Evolutionary conservation across 331 rosid species (phyloP), one percentile per base, ranked within the genome.

Genomic region (Quercus phellos): DNA sequence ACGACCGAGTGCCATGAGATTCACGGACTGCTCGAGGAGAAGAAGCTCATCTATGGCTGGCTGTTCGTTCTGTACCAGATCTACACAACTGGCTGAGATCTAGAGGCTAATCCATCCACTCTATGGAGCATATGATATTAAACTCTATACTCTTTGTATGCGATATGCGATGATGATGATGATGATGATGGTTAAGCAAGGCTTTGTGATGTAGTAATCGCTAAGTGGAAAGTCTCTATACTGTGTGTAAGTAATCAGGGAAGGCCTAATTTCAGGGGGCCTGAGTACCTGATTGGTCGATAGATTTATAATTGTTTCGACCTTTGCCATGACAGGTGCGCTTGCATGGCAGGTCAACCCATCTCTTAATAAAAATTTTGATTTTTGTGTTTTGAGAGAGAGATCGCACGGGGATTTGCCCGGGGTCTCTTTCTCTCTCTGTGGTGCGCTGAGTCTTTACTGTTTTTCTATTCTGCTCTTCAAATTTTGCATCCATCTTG

Each of bases 241-340:
- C 14, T 11, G 4, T 22, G 14, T 74, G 58, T 74, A 74, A 70
- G 59, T 59, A 74, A 27, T 84, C 80, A 64, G 92, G 86, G 81
- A 51, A 74, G 32, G 55, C 85, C 73, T 22, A 4, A 46, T 55
- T 8, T 26, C 5, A 26, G 19, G 74, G 78, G 79, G 76, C 61
- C 68, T 35, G 64, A 74, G 78, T 77, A 73, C 18, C 79, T 82
- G 92, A 79, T 56, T 38, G 56, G 85, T 88, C 46, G 46, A 9
- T 38, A 8, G 46, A 8, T 38, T 38, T 89, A 84, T 80, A 88
- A 91, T 89, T 93, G 84, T 90, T 92, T 88, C 46, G 98, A 83
- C 97, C 97, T 90, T 94, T 94, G 98, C 98, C 98, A 92, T 94
- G 98, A 6, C 93, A 76, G 98, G 97, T 94, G 98, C 93, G 98